These are phyloP conservation scores for Globisporangium parvum DNA, from an alignment of 352 stramenopile species.

Conservation along the genomic window DNA sequence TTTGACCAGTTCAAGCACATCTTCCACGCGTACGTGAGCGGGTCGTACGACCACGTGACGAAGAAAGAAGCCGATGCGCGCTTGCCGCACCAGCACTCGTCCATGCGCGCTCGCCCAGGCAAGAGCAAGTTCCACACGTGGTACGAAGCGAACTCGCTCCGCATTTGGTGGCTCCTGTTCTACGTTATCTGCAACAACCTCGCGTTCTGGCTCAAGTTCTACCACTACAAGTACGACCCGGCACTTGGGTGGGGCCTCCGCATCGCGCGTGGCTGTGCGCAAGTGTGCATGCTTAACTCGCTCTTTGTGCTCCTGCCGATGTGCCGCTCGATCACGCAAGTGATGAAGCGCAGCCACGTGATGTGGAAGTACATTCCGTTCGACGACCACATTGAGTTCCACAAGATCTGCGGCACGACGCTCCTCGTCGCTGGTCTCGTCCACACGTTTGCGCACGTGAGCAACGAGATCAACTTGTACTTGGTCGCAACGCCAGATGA, in stretches of 20 bases:
- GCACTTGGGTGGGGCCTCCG: slow-evolving; percentile 68
- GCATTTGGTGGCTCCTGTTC: slow-evolving; percentile 74
- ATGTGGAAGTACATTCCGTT: slow-evolving; percentile 76
- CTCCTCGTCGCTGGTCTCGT: slow-evolving; percentile 49
- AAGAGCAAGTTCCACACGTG: slow-evolving; percentile 61
- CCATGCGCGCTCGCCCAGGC: slow-evolving; percentile 21
- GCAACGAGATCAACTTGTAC: slow-evolving; percentile 72
- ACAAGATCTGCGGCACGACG: slow-evolving; percentile 68
- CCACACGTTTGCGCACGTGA: slow-evolving; percentile 59
- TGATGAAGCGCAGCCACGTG: slow-evolving; percentile 60
- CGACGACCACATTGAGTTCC: slow-evolving; percentile 73
- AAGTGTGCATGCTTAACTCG: slow-evolving; percentile 76
- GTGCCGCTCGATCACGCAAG: slow-evolving; percentile 67
- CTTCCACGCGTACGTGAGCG: slow-evolving; percentile 63
- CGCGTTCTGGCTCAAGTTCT: slow-evolving; percentile 75
- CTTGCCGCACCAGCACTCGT: slow-evolving; percentile 4
- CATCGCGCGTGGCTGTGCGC: slow-evolving; percentile 62
- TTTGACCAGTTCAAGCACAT: slow-evolving; percentile 63
- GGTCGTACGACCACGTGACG: slow-evolving; percentile 37
- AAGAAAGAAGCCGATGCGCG: slow-evolving; percentile 14
- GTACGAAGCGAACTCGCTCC: slow-evolving; percentile 67
- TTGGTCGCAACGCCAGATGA: slow-evolving; percentile 55
- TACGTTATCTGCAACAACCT: slow-evolving; percentile 64
- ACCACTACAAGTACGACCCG: slow-evolving; percentile 62
- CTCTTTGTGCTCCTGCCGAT: slow-evolving; percentile 74